Evolutionary conservation across 31 red algal species (phyloP).

Genomic region (Endocladia muricata): DNA sequence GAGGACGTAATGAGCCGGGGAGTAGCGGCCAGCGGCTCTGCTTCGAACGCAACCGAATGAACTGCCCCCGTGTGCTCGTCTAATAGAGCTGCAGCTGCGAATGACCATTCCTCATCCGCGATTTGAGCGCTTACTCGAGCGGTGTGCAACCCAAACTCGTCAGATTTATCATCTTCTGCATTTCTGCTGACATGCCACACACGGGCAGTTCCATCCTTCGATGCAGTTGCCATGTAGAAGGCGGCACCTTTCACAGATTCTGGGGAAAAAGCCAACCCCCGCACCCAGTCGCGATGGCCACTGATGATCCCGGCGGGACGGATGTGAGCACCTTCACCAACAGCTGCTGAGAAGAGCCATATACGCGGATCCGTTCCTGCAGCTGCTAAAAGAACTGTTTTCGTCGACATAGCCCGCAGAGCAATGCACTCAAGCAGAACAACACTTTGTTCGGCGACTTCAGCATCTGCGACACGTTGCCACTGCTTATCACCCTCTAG

Average conservation of each 20-base stretch:
- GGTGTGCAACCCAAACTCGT: neutral
- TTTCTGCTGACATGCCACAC: constrained; percentile 24
- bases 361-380: constrained; percentile 23
- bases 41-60: constrained; percentile 44
- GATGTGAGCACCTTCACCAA: neutral
- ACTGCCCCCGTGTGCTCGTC: constrained; percentile 64
- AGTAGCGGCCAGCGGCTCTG: neutral
- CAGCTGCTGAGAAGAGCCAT: neutral
- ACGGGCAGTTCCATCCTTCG: constrained; percentile 43
- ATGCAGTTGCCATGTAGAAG: constrained; percentile 46
- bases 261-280: constrained; percentile 33
- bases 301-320: constrained; percentile 12
- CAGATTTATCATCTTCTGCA: neutral
- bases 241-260: neutral
- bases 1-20: constrained; percentile 48
- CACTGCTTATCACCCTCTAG: neutral
- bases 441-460: neutral
- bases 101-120: constrained; percentile 5
- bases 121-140: neutral
- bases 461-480: neutral
- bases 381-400: neutral
- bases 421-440: constrained; percentile 15
- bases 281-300: constrained; percentile 75
- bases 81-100: constrained; percentile 34
- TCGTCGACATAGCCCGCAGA: neutral